Conservation (phyloP, 306 rosid genomes). For the Lithocarpus polystachyus region DNA sequence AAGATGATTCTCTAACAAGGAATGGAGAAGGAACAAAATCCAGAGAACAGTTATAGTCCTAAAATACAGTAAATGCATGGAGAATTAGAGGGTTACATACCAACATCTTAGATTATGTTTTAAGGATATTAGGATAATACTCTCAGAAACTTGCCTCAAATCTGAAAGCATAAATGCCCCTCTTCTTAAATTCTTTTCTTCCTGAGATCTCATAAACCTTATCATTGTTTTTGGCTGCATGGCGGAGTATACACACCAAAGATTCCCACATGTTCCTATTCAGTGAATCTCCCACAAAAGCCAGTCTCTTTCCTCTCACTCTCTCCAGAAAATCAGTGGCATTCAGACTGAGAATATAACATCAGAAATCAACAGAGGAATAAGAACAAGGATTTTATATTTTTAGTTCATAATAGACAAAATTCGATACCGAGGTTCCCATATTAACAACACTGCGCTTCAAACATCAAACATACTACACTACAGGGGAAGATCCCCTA, state of each 20-base stretch:
- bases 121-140: neutral
- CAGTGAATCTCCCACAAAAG: slow-evolving; percentile 92
- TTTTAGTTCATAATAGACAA: neutral
- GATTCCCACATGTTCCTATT: slow-evolving; percentile 99
- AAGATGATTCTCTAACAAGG: slow-evolving; percentile 78
- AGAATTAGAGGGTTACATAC: slow-evolving; percentile 10
- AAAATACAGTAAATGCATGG: slow-evolving; percentile 16
- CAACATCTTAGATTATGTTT: neutral
- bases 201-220: slow-evolving; percentile 82
- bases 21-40: slow-evolving; percentile 90
- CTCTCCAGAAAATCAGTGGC: slow-evolving; percentile 86
- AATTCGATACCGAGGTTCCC: neutral
- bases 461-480: neutral
- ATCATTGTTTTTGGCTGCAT: slow-evolving; percentile 50
- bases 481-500: no score
- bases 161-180: slow-evolving; percentile 71
- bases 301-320: slow-evolving; percentile 71
- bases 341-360: slow-evolving; percentile 53
- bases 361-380: slow-evolving; percentile 18
- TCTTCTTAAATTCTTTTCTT: slow-evolving; percentile 75
- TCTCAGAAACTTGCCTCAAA: slow-evolving; percentile 72
- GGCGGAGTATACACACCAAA: slow-evolving; percentile 75
- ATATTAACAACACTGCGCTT: neutral
- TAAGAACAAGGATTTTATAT: neutral
- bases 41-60: slow-evolving; percentile 89